Conservation (phyloP, 805 yeast species). For the Lachancea waltii region DNA sequence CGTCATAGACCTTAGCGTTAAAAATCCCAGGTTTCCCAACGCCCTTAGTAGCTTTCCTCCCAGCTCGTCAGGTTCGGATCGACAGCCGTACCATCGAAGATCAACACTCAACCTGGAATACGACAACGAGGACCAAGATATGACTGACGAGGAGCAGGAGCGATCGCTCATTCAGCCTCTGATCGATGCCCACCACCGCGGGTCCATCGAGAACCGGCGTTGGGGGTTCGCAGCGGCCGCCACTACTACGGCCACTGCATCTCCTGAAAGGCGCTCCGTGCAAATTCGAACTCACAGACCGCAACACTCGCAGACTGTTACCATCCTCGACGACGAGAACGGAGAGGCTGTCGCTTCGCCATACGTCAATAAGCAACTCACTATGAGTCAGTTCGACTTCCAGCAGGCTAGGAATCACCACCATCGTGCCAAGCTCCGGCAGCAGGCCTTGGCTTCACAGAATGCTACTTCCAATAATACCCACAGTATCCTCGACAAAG, state of each 20-base stretch:
- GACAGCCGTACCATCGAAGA: not conserved
- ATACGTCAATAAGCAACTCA: slow-evolving; percentile 1
- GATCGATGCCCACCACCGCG: slow-evolving; percentile 4
- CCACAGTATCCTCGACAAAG: slow-evolving; percentile 3
- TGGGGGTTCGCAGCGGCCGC: not conserved
- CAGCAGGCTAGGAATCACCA: slow-evolving; percentile 14
- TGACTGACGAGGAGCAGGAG: slow-evolving; percentile 10
- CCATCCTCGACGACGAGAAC: slow-evolving; percentile 5
- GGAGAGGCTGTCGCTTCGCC: too few species aligned
- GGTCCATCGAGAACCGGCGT: not conserved
- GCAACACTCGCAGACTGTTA: slow-evolving; percentile 5
- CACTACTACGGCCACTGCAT: not conserved
- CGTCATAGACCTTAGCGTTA: slow-evolving; percentile 6
- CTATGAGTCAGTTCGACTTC: slow-evolving; percentile 11
- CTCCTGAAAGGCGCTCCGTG: not conserved
- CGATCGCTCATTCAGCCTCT: slow-evolving; percentile 7
- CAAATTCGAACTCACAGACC: slow-evolving; percentile 1
- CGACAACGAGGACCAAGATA: slow-evolving; percentile 4
- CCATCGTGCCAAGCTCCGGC: slow-evolving; percentile 8
- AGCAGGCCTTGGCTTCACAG: not conserved
- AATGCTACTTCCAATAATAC: not conserved
- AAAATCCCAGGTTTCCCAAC: slow-evolving; percentile 1
- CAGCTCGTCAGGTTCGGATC: not conserved
- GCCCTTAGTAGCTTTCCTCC: slow-evolving; percentile 2
- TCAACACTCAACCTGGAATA: not conserved